Percentiles rank a stretch among this genome's conserved stretches.
Conservation (phyloP, 2,329 filamentous ascomycete genomes). For the Colletotrichum tamarilloi region DNA sequence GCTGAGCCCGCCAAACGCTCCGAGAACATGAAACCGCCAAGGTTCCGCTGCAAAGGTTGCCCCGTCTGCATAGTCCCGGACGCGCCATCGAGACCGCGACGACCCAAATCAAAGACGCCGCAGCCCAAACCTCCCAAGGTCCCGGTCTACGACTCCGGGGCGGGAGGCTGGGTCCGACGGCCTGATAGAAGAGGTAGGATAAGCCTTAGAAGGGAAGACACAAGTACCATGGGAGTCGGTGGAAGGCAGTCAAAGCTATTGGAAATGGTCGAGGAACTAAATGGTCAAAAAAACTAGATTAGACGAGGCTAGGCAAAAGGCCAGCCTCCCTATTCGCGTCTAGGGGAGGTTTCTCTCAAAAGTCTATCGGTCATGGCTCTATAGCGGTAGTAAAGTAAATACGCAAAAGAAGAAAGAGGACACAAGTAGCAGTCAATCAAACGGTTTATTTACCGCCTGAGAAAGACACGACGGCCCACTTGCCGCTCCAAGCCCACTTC, state of each 20-base stretch:
- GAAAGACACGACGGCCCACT: constrained; percentile 95
- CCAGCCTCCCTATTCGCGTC: neutral
- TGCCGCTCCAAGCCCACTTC: constrained; percentile 95
- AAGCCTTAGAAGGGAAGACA: neutral
- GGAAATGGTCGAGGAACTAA: no score
- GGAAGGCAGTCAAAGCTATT: no score
- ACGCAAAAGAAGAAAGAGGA: neutral
- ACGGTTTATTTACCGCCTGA: constrained; percentile 46
- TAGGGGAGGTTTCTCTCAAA: neutral
- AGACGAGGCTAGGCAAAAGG: neutral
- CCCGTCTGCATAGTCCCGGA: no score
- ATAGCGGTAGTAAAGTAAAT: neutral
- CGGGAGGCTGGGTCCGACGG: constrained; percentile 1
- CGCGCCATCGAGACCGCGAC: no score
- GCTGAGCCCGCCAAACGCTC: no score
- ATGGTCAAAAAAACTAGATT: neutral
- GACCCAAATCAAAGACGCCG: no score
- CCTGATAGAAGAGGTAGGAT: neutral
- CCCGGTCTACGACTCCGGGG: neutral
- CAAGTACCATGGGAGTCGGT: no score
- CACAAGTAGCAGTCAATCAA: neutral
- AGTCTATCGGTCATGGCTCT: constrained; percentile 20
- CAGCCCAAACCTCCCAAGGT: neutral
- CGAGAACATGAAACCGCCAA: neutral
- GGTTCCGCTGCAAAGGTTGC: no score